phyloP scores from a whole-genome alignment of 2,329 filamentous ascomycete genomes.

The Ampelomyces quisqualis region DNA sequence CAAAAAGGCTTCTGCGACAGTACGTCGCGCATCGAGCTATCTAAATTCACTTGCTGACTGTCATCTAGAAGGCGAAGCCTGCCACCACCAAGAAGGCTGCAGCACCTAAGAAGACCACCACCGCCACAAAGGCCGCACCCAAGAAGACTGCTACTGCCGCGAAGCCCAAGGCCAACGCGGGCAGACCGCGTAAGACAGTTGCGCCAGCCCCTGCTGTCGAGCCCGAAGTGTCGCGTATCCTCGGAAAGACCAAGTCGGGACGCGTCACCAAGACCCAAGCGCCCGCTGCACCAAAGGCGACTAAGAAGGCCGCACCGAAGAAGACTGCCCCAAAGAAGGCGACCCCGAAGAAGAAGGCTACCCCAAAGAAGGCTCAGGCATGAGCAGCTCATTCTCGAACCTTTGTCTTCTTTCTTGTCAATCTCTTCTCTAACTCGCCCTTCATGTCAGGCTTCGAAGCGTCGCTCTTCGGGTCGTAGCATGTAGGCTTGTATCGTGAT shows the following conservation, averaged over 20 bases:
- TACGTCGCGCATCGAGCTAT: conserved; percentile 11
- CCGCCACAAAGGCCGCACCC: conserved; percentile 26
- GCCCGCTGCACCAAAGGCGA: conserved; percentile 32
- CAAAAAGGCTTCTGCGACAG: conserved; percentile 32
- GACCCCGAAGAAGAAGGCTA: conserved; percentile 53
- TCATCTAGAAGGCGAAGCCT: conserved; percentile 30
- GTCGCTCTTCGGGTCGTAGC: conserved; percentile 5
- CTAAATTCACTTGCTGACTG: conserved; percentile 12
- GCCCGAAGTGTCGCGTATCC: conserved; percentile 65
- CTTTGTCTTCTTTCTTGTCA: conserved; percentile 27
- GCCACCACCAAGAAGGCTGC: conserved; percentile 17
- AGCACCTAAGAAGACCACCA: conserved; percentile 31
- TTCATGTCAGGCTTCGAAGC: conserved; percentile 10
- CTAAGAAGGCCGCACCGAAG: conserved; percentile 42
- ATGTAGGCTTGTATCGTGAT: conserved; percentile 31
- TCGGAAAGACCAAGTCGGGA: conserved; percentile 83
- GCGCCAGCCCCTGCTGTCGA: conserved; percentile 61
- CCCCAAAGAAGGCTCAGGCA: conserved; percentile 43
- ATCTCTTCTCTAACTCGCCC: conserved; percentile 28
- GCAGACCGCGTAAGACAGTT: conserved; percentile 52
- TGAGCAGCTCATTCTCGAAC: conserved; percentile 20
- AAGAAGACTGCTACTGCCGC: conserved; percentile 31
- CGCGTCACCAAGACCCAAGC: conserved; percentile 72
- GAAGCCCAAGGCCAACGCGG: conserved; percentile 50
- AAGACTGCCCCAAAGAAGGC: conserved; percentile 53